Percentiles rank a stretch among this genome's conserved stretches.
Conservation (phyloP, 305 asterid genomes). For the Plantago rigida region DNA sequence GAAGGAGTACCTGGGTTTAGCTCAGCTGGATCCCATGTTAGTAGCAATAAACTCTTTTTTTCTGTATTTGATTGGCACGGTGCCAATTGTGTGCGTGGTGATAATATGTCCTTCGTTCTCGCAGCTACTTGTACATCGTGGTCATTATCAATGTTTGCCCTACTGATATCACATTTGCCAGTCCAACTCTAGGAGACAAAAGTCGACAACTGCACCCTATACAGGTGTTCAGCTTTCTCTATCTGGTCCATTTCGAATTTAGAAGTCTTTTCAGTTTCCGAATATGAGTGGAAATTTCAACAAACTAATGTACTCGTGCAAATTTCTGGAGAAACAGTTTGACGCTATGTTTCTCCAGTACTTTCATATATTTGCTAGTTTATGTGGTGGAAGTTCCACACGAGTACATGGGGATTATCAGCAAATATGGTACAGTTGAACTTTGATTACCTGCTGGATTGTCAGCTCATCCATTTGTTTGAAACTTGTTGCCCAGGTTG, state of each 20-base stretch:
- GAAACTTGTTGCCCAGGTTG: conserved; percentile 38
- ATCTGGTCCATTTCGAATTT: neutral
- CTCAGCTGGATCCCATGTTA: conserved; percentile 64
- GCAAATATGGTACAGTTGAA: neutral
- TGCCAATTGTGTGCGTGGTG: conserved; percentile 18
- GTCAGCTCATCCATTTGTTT: conserved; percentile 4
- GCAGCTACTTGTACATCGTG: conserved; percentile 62
- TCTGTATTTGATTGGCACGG: conserved; percentile 14
- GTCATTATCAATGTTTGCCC: conserved; percentile 59
- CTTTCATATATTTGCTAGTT: neutral
- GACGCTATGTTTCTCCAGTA: neutral
- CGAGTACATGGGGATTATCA: neutral
- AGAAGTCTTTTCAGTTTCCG: neutral
- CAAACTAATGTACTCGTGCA: too few relatives aligned
- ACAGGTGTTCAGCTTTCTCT: conserved; percentile 44
- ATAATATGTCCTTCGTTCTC: conserved; percentile 18
- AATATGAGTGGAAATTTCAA: neutral
- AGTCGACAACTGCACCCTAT: conserved; percentile 62
- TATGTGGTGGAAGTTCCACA: neutral
- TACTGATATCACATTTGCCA: conserved; percentile 40
- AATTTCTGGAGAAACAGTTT: neutral
- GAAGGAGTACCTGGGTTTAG: conserved; percentile 54
- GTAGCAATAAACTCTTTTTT: conserved; percentile 22
- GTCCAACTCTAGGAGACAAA: conserved; percentile 46
- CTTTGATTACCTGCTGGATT: neutral